phyloP scores from a whole-genome alignment of 2,329 filamentous ascomycete genomes.

The Sporothrix luriei region DNA sequence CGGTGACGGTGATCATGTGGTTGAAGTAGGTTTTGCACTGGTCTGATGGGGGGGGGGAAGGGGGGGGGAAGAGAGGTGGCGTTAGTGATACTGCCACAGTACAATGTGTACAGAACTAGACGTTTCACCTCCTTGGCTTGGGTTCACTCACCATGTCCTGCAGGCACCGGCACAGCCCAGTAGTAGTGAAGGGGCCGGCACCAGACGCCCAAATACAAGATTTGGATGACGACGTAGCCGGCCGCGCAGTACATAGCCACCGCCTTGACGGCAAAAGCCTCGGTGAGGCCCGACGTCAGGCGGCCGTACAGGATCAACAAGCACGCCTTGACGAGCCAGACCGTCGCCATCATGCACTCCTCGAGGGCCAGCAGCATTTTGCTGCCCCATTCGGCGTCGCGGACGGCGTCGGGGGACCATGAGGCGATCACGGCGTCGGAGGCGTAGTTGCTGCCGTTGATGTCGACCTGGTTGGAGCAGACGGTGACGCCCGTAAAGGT shows the following conservation, averaged over 20 bases:
- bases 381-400: conserved; percentile 53
- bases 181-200: conserved; percentile 56
- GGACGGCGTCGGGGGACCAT: conserved; percentile 51
- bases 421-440: conserved; percentile 43
- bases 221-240: conserved; percentile 36
- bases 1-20: conserved; percentile 52
- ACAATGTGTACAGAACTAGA: too few species aligned
- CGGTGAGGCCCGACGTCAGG: conserved; percentile 48
- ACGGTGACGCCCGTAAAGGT: conserved; percentile 50
- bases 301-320: conserved; percentile 56
- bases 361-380: conserved; percentile 58
- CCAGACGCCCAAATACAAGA: conserved; percentile 48
- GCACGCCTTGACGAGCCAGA: conserved; percentile 58
- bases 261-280: conserved; percentile 43
- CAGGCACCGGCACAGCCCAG: conserved; percentile 52
- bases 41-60: conserved; percentile 34
- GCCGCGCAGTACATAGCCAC: conserved; percentile 42
- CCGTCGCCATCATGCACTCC: conserved; percentile 53
- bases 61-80: background rate
- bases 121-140: background rate
- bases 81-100: too few species aligned
- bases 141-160: conserved; percentile 39
- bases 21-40: conserved; percentile 52
- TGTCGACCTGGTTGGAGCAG: conserved; percentile 48
- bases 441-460: conserved; percentile 52